Percentiles rank a stretch among this genome's conserved stretches.
Conservation (phyloP, 1,139 yeast species). For the Yamadazyma taylorii region DNA sequence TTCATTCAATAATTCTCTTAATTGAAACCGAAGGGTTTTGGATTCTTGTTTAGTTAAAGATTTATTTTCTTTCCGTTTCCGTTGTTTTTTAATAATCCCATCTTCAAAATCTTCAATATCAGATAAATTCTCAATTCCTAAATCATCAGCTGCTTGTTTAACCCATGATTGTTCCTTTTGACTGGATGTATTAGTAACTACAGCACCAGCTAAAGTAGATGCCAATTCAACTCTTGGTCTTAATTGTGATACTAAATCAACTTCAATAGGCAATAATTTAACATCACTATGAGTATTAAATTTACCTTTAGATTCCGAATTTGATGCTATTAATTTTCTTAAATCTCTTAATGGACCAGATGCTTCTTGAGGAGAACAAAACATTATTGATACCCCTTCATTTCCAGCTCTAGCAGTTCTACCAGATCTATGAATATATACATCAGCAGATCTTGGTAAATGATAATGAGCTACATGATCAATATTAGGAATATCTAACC, state of each 20-base stretch:
- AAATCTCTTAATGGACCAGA: conserved; percentile 82
- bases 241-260: conserved; percentile 68
- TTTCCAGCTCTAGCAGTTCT: conserved; percentile 96
- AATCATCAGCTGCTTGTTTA: conserved; percentile 87
- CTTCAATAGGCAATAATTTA: conserved; percentile 73
- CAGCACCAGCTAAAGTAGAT: conserved; percentile 71
- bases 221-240: conserved; percentile 70
- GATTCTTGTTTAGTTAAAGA: conserved; percentile 51
- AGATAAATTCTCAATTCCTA: conserved; percentile 73
- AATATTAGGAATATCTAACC: conserved; percentile 87
- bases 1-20: conserved; percentile 52
- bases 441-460: conserved; percentile 91
- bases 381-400: conserved; percentile 90
- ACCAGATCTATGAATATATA: conserved; percentile 94
- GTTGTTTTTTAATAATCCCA: conserved; percentile 61
- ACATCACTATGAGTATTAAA: conserved; percentile 54
- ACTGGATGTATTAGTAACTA: conserved; percentile 56
- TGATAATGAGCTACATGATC: conserved; percentile 97
- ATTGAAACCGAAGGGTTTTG: conserved; percentile 51
- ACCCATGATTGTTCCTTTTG: conserved; percentile 81
- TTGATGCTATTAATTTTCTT: conserved; percentile 55
- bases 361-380: conserved; percentile 93
- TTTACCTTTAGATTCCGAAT: conserved; percentile 23
- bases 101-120: conserved; percentile 64
- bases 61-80: conserved; percentile 60